Evolutionary conservation across 352 stramenopile species (phyloP).

Genomic region (Pythium plurisporium): DNA sequence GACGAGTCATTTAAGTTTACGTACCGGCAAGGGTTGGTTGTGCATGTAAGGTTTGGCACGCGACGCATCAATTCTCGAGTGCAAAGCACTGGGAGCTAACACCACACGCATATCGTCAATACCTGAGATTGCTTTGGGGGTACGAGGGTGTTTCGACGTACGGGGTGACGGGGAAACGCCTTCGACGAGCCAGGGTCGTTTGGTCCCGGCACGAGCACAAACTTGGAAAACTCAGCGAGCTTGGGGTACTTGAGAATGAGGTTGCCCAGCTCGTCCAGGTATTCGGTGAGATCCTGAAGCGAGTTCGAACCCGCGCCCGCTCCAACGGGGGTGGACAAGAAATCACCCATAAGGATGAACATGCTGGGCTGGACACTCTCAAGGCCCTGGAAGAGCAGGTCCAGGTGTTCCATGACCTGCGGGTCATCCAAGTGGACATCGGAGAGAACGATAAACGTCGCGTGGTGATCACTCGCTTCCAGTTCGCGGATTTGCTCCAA

Average conservation of each 20-base stretch:
- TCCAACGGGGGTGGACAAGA: slow-evolving; percentile 79
- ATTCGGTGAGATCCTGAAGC: slow-evolving; percentile 79
- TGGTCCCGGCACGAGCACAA: slow-evolving; percentile 91
- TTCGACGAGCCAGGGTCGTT: slow-evolving; percentile 86
- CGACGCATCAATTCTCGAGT: slow-evolving; percentile 62
- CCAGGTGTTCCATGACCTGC: slow-evolving; percentile 85
- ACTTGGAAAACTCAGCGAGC: slow-evolving; percentile 79
- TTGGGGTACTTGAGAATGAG: slow-evolving; percentile 87
- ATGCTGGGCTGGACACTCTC: slow-evolving; percentile 70
- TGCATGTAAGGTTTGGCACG: slow-evolving; percentile 77
- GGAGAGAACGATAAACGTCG: slow-evolving; percentile 92
- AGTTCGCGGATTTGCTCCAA: slow-evolving; percentile 72
- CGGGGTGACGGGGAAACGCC: slow-evolving; percentile 76
- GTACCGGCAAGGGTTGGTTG: slow-evolving; percentile 89
- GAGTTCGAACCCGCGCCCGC: slow-evolving; percentile 58
- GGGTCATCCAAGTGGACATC: slow-evolving; percentile 93
- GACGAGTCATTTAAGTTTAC: too few species aligned
- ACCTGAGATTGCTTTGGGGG: too few species aligned
- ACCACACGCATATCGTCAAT: background rate
- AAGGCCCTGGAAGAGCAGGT: slow-evolving; percentile 87
- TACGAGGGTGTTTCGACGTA: too few species aligned
- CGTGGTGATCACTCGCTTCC: slow-evolving; percentile 77
- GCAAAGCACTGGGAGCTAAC: slow-evolving; percentile 60
- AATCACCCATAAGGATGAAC: slow-evolving; percentile 95
- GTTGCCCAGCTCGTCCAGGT: slow-evolving; percentile 86